These are phyloP conservation scores for Irpex rosettiformis DNA, from an alignment of 1,284 basidiomycete species.

Conservation along the genomic window DNA sequence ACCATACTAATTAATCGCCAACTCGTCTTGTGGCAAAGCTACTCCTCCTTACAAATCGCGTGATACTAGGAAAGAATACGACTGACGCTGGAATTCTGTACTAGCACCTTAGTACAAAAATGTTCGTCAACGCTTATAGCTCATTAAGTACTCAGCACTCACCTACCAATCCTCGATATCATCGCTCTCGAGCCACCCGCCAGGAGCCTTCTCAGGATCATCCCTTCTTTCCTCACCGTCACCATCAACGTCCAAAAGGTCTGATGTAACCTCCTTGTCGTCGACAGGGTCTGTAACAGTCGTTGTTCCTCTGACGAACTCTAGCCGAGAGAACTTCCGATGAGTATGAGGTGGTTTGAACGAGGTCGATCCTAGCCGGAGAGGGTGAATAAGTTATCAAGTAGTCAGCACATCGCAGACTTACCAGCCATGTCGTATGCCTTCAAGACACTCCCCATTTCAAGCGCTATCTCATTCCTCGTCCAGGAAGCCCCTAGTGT, in stretches of 20 bases:
- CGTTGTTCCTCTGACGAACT: slow-evolving; percentile 34
- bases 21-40: too few relatives aligned
- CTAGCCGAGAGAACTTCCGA: slow-evolving; percentile 50
- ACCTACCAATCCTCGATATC: slow-evolving; percentile 56
- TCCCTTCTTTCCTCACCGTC: slow-evolving; percentile 12
- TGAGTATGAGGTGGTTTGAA: slow-evolving; percentile 41
- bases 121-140: too few relatives aligned
- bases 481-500: slow-evolving; percentile 43
- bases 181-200: slow-evolving; percentile 65
- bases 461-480: slow-evolving; percentile 47
- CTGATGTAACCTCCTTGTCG: slow-evolving; percentile 28
- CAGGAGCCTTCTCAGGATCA: slow-evolving; percentile 23
- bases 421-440: slow-evolving; percentile 31
- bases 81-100: too few relatives aligned
- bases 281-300: slow-evolving; percentile 36
- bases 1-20: too few relatives aligned
- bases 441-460: slow-evolving; percentile 59
- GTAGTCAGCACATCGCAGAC: too few relatives aligned
- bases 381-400: not conserved
- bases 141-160: too few relatives aligned
- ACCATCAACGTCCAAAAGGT: slow-evolving; percentile 26
- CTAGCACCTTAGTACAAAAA: too few relatives aligned
- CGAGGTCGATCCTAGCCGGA: not conserved
- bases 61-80: too few relatives aligned
- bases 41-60: too few relatives aligned